phyloP scores from a whole-genome alignment of 345 rosid species.

The Brassica rapa region DNA sequence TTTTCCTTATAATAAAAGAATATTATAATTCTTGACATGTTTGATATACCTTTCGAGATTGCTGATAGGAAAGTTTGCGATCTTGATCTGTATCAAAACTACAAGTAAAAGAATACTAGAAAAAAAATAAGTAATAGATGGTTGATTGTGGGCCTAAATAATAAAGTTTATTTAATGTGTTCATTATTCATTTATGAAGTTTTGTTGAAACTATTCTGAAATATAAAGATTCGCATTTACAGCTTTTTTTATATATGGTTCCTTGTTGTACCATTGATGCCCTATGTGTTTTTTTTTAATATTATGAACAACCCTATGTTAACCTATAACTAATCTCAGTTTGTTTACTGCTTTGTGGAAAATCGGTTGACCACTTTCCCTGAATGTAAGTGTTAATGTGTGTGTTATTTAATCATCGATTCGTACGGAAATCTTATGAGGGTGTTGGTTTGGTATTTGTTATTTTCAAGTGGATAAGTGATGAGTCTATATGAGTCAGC shows the following conservation, averaged over 20 bases:
- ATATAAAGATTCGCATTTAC: slow-evolving; percentile 21
- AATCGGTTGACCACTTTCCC: slow-evolving; percentile 9
- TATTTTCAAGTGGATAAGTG: slow-evolving; percentile 1
- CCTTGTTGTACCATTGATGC: slow-evolving; percentile 9
- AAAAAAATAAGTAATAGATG: slow-evolving; percentile 4
- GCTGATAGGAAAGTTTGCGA: slow-evolving; percentile 8
- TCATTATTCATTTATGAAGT: background rate
- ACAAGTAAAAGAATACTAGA: background rate
- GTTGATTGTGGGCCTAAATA: slow-evolving; percentile 21
- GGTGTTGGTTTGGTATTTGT: slow-evolving; percentile 9
- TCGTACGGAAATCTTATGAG: slow-evolving; percentile 10
- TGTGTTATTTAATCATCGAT: background rate
- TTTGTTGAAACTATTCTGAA: slow-evolving; percentile 20
- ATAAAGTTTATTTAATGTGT: slow-evolving; percentile 16
- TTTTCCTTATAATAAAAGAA: background rate
- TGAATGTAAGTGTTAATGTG: background rate
- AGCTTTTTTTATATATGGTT: background rate
- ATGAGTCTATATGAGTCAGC: slow-evolving; percentile 7
- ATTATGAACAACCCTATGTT: background rate
- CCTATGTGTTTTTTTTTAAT: background rate
- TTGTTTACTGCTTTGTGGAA: slow-evolving; percentile 9
- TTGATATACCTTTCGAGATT: slow-evolving; percentile 1
- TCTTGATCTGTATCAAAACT: slow-evolving; percentile 10
- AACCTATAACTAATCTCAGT: background rate
- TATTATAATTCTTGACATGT: slow-evolving; percentile 17